Base-by-base conservation (phyloP, 208 protist genomes). In the Polymyxa betae region DNA sequence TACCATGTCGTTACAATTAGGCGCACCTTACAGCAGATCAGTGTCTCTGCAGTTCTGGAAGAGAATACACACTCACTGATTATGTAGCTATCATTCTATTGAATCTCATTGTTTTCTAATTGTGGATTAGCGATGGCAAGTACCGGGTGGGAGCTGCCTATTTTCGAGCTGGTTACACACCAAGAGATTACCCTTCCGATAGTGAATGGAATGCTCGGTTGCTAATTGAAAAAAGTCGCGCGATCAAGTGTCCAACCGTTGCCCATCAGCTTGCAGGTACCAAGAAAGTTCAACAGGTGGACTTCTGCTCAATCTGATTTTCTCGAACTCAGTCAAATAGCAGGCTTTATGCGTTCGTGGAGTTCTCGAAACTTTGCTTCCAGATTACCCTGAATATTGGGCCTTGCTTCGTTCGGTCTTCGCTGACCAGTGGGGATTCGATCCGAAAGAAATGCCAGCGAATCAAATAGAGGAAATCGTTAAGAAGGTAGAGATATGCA, bases 281-380 rank as follows among this genome's bases (percentile, higher is more conserved):
- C 68, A 98, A 98, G 91, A 98, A 98, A 91, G 91, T 98, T 38
- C 97, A 98, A 93, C 96, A 98, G 94, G 92, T 97, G 0, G 94
- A 66, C 72, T 49, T 0, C 35, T 94, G 5, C 54, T 96, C 0
- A 66, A 90, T 20, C 77, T 91, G 44, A 95, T 89, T 52, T 78
- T 93, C 0, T 94, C 92, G 0, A 93, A 97, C 66, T 68, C 64
- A n/a, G 89, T 72, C 16, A 94, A 95, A 41, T 95, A 95, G 5
- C 45, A 38, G 91, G 45, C 94, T 96, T 40, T 88, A 0, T 87
- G 29, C 45, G 78, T 45, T 0, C 5, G 60, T 0, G 29, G 24
- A 43, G 10, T 0, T 16, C 16, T 45, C 40, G 0, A 0, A 66
- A 16, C 38, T 68, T 68, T 38, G n/a, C 89, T 41, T 89, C 90